Percentiles rank a stretch among this genome's conserved stretches.
phyloP scores from a whole-genome alignment of 129 eudicot species.

The Kitagawia praeruptora region DNA sequence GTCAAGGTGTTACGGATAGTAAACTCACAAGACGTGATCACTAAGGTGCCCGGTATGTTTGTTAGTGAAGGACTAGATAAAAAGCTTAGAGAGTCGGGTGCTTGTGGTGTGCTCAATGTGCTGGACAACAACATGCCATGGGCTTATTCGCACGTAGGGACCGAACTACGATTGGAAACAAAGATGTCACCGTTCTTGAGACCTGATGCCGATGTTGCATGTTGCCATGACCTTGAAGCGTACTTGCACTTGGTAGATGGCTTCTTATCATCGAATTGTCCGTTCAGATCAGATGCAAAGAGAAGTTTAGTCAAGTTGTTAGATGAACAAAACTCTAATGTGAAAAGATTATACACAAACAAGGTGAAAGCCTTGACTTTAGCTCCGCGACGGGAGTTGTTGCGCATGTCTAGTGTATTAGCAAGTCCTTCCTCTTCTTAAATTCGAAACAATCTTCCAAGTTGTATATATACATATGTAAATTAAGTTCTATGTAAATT shows the following conservation, averaged over 20 bases:
- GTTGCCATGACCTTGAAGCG: conserved; percentile 95
- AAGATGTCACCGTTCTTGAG: conserved; percentile 70
- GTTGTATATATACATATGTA: too few relatives aligned
- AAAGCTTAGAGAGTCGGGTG: conserved; percentile 36
- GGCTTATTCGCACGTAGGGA: conserved; percentile 89
- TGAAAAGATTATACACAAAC: conserved; percentile 67
- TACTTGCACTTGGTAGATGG: conserved; percentile 92
- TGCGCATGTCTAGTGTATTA: conserved; percentile 44
- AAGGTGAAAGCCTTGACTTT: conserved; percentile 47
- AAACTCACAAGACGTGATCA: conserved; percentile 74
- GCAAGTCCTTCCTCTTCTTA: conserved; percentile 53
- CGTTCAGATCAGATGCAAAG: conserved; percentile 80
- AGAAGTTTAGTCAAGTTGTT: conserved; percentile 65
- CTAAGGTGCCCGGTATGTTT: conserved; percentile 90
- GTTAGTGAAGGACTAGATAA: conserved; percentile 73
- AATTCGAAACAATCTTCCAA: not conserved
- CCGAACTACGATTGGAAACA: conserved; percentile 59
- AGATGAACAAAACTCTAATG: conserved; percentile 66
- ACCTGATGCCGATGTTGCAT: conserved; percentile 78
- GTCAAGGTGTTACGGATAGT: conserved; percentile 77
- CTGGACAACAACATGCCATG: conserved; percentile 82
- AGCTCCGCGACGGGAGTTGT: conserved; percentile 28
- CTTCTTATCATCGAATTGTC: conserved; percentile 62
- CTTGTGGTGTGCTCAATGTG: conserved; percentile 33
- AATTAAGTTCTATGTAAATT: too few relatives aligned